Conservation (phyloP, 2,329 filamentous ascomycete species). For the Arachnopeziza araneosa region DNA sequence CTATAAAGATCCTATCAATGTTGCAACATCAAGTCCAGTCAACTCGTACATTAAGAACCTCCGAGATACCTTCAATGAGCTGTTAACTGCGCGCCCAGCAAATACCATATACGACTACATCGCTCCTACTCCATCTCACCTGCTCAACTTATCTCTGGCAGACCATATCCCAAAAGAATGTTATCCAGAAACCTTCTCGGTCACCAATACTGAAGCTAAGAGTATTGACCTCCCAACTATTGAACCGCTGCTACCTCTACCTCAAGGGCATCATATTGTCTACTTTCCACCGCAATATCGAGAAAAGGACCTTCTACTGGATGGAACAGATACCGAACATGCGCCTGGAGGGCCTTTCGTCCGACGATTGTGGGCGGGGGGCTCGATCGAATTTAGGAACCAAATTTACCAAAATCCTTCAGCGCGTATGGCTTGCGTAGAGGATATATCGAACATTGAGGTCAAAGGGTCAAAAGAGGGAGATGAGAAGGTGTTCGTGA, state of each 20-base stretch:
- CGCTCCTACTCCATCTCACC: conserved; percentile 56
- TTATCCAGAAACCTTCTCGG: conserved; percentile 16
- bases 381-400: conserved; percentile 46
- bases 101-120: conserved; percentile 43
- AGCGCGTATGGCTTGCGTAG: conserved; percentile 37
- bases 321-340: conserved; percentile 81
- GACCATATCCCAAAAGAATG: conserved; percentile 44
- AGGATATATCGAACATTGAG: conserved; percentile 41
- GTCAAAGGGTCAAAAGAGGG: conserved; percentile 20
- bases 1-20: neutral
- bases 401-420: conserved; percentile 15
- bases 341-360: conserved; percentile 66
- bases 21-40: neutral
- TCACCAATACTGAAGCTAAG: neutral
- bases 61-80: neutral
- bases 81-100: conserved; percentile 11
- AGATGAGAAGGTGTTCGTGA: conserved; percentile 29
- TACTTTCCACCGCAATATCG: conserved; percentile 75
- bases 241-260: conserved; percentile 25
- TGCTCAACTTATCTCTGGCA: conserved; percentile 57
- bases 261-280: conserved; percentile 72
- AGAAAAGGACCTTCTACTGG: conserved; percentile 58
- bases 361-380: conserved; percentile 86
- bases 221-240: neutral
- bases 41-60: neutral